Evolutionary conservation across 2,329 filamentous ascomycete genomes (phyloP).

Genomic region (Ophiocordyceps unilateralis): DNA sequence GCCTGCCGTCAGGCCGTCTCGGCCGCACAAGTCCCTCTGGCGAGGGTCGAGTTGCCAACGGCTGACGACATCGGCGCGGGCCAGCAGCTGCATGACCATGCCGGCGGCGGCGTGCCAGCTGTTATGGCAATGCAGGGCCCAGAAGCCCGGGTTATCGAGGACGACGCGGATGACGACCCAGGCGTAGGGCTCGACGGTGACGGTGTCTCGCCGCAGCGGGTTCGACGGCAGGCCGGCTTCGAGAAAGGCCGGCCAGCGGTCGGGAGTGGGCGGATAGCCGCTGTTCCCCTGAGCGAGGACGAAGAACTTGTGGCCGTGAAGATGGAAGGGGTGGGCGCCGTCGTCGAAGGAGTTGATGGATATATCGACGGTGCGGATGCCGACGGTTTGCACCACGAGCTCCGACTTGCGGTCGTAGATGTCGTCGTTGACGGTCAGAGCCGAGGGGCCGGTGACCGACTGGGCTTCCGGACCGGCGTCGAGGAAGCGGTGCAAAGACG

Average conservation of each 20-base stretch:
- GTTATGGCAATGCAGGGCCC: slow-evolving; percentile 42
- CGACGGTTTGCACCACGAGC: slow-evolving; percentile 30
- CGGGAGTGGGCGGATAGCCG: slow-evolving; percentile 16
- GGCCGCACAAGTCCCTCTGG: slow-evolving; percentile 11
- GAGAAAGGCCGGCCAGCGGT: slow-evolving; percentile 10
- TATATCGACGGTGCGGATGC: slow-evolving; percentile 35
- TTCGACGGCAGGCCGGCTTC: slow-evolving; percentile 13
- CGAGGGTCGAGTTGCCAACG: slow-evolving; percentile 9
- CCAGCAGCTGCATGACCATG: slow-evolving; percentile 39
- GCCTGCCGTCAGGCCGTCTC: slow-evolving; percentile 13
- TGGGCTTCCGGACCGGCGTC: slow-evolving; percentile 7
- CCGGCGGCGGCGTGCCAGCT: slow-evolving; percentile 41
- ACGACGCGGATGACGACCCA: slow-evolving; percentile 37
- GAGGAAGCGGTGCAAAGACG: slow-evolving; percentile 18
- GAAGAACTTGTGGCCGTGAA: slow-evolving; percentile 44
- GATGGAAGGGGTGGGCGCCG: slow-evolving; percentile 25
- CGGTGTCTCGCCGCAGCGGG: slow-evolving; percentile 22
- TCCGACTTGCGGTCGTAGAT: slow-evolving; percentile 13
- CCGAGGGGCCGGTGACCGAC: slow-evolving; percentile 2
- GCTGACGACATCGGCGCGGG: slow-evolving; percentile 11
- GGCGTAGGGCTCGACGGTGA: slow-evolving; percentile 34
- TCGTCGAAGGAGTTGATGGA: slow-evolving; percentile 45
- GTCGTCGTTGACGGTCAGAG: slow-evolving; percentile 12
- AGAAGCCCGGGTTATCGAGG: slow-evolving; percentile 39
- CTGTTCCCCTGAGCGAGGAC: slow-evolving; percentile 16